Evolutionary conservation across 345 rosid species (phyloP), one percentile per base, ranked within the genome.

Genomic region (Euphorbia lathyris): DNA sequence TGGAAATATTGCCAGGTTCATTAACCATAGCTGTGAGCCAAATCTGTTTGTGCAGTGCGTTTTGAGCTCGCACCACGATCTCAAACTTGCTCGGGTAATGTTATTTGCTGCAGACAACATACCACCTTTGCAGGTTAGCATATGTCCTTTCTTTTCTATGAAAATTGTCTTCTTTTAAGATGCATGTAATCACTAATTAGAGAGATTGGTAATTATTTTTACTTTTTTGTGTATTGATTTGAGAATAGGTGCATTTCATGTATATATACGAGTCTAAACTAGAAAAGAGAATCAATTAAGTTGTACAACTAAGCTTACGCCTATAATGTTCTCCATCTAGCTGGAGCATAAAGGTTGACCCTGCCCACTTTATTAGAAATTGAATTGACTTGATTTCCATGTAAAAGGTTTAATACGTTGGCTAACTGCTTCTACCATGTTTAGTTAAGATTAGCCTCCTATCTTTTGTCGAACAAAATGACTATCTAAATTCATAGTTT

Each of bases 91-190:
- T 29, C 85, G 94, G 20, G 91, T 96, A 63, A 86, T 92, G 81
- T 85, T 92, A 12, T 88, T 92, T 69, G 99, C 99, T 5, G 96
- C 97, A 9, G 99, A 96, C 76, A 92, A 90, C 82, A 92, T 96
- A 66, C 90, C 98, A 10, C 94, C 99, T 9, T 69, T 90, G 79
- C 98, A 95, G 96, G 98, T 96, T 19, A 36, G 26, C 26, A 55
- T n/a, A 22, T 10, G 10, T 23, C 14, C 58, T 55, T 55, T 8
- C 7, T n/a, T 22, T 58, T 38, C 30, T 59, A 1, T 59, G 14
- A 3, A n/a, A 13, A 14, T 32, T 13, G 22, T 50, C 70, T 7
- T 3, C 20, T 52, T 71, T 62, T 14, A 62, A 62, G 55, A 20
- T n/a, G 0, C 50, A 45, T 1, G 19, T 16, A 45, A 45, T 45